Evolutionary conservation across 139 green algal genomes (phyloP), one percentile per base, ranked within the genome.

Genomic region (Chlorella sorokiniana): DNA sequence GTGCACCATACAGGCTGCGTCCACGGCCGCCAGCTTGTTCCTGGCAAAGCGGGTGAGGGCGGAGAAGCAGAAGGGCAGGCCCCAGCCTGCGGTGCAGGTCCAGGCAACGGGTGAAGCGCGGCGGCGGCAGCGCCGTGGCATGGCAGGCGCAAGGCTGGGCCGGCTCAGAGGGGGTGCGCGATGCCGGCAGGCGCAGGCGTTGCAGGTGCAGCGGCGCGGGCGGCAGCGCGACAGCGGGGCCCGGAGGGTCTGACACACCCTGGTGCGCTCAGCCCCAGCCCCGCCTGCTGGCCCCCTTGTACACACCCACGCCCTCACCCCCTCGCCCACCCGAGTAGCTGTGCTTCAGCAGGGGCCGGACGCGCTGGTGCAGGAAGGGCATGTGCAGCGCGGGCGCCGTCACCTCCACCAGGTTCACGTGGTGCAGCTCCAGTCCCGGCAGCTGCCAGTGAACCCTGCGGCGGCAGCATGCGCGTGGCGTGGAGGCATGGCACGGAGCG

Each of bases 371-470:
- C 38, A 79, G 54, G 54, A 67, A 79, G n/a, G 6, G 27, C 73
- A 79, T 79, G 23, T 54, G 18, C 23, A 79, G 25, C 25, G 27
- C 73, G 6, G 73, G 73, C 1, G 73, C 73, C 2, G 73, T 79
- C 37, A 73, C 67, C 73, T 79, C 73, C 4, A 79, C 37, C 10
- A 79, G 1, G 59, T 79, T 79, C 25, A 79, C 73, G 23, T 52
- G n/a, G 25, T 79, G 73, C 73, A 79, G 52, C 73, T 79, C 73
- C 73, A 79, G 59, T 3, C 73, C 73, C 7, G 73, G 73, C 41
- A 79, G 59, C 73, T 79, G 73, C 73, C 73, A 79, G 73, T 79
- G 73, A 52, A 79, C 73, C 73, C 73, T 79, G 73, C 73, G 54
- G 20, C 4, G 4, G 7, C 8, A 9, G 35, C 40, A 5, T 20